These are phyloP conservation scores for Cyberlindnera meyerae DNA, from an alignment of 805 yeast species.

Conservation along the genomic window DNA sequence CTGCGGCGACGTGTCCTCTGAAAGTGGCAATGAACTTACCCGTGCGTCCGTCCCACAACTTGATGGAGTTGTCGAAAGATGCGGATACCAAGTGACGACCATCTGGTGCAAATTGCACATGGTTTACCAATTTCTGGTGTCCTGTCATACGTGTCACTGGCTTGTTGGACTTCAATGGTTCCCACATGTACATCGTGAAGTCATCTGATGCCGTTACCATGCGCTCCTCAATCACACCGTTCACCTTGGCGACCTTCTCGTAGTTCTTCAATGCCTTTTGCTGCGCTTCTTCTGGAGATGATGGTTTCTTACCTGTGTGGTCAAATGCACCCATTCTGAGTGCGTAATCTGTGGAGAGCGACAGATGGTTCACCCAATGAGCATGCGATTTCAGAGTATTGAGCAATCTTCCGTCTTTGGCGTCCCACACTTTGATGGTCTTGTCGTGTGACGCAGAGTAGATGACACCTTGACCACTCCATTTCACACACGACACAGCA, in stretches of 20 bases:
- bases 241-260: conserved; percentile 52
- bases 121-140: conserved; percentile 94
- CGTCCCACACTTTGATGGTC: conserved; percentile 89
- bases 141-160: conserved; percentile 96
- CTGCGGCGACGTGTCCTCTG: conserved; percentile 97
- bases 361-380: conserved; percentile 96
- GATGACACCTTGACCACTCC: conserved; percentile 87
- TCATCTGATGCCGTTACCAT: conserved; percentile 95
- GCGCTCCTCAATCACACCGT: conserved; percentile 69
- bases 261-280: conserved; percentile 45
- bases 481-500: conserved; percentile 90
- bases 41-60: conserved; percentile 92
- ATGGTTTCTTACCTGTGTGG: conserved; percentile 49
- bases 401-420: conserved; percentile 67
- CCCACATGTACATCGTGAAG: conserved; percentile 97
- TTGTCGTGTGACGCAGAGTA: conserved; percentile 94
- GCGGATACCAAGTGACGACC: conserved; percentile 88
- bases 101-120: conserved; percentile 93
- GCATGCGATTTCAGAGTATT: conserved; percentile 85
- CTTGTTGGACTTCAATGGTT: conserved; percentile 72
- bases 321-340: conserved; percentile 86
- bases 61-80: conserved; percentile 92
- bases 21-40: conserved; percentile 88
- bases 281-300: conserved; percentile 41
- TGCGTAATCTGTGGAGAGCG: conserved; percentile 86